Conservation (phyloP, 805 yeast genomes). For the Nakazawaea populi region DNA sequence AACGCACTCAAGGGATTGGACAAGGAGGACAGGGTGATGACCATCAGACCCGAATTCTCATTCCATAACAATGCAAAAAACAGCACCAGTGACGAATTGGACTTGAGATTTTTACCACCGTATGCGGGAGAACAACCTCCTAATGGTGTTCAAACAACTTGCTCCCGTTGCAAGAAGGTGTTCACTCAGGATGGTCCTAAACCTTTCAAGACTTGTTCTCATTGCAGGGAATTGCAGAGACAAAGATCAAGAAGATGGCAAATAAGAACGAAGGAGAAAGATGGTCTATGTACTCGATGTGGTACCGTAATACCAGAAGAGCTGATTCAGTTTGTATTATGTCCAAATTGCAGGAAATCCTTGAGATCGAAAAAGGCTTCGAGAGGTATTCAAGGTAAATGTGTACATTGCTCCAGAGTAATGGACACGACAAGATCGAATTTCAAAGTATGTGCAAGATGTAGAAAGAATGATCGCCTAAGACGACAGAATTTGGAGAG, state of each 20-base stretch:
- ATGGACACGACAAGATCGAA: constrained; percentile 36
- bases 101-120: neutral
- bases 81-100: neutral
- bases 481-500: constrained; percentile 51
- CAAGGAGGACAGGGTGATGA: constrained; percentile 3
- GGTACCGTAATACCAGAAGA: constrained; percentile 48
- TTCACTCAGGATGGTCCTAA: constrained; percentile 44
- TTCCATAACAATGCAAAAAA: neutral
- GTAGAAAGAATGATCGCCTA: constrained; percentile 55
- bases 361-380: constrained; percentile 50
- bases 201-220: constrained; percentile 51
- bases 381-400: constrained; percentile 56
- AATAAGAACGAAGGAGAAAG: constrained; percentile 48
- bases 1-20: neutral
- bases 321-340: constrained; percentile 47
- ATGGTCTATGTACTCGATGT: constrained; percentile 62
- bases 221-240: constrained; percentile 59
- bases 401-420: constrained; percentile 66
- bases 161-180: constrained; percentile 56
- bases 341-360: constrained; percentile 53
- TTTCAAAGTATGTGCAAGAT: constrained; percentile 61
- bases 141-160: constrained; percentile 15
- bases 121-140: neutral
- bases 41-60: neutral
- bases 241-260: constrained; percentile 64